Evolutionary conservation across 306 rosid species (phyloP).

Genomic region (Citrullus mucosospermus): DNA sequence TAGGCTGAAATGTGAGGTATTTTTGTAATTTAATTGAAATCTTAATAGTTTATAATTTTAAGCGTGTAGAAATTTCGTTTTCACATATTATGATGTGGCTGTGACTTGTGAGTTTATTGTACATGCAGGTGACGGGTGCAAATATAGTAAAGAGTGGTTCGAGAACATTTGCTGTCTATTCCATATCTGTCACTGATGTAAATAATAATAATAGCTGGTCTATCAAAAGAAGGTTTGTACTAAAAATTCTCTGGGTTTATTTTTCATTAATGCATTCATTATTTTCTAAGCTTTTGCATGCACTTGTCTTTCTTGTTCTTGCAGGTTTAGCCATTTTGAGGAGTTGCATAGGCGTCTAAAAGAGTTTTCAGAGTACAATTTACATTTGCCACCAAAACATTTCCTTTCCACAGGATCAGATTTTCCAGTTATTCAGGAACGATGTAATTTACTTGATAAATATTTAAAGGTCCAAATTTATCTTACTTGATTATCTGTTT

Average conservation of each 20-base stretch:
- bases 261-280: not conserved
- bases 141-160: conserved; percentile 94
- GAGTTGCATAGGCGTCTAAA: conserved; percentile 91
- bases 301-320: conserved; percentile 5
- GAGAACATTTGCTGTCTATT: conserved; percentile 88
- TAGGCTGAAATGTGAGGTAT: conserved; percentile 87
- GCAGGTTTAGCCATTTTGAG: conserved; percentile 97
- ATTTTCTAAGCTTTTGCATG: not conserved
- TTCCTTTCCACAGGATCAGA: conserved; percentile 90
- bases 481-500: not conserved
- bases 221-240: conserved; percentile 79
- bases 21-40: not conserved
- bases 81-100: conserved; percentile 12
- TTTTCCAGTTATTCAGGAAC: conserved; percentile 70
- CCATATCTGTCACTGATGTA: conserved; percentile 76
- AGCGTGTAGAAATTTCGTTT: conserved; percentile 3
- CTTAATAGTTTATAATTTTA: conserved; percentile 8
- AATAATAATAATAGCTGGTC: conserved; percentile 92
- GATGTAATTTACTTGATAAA: conserved; percentile 70
- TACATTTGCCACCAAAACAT: conserved; percentile 96
- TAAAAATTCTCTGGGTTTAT: conserved; percentile 8
- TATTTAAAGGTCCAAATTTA: conserved; percentile 59
- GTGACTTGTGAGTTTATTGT: conserved; percentile 15
- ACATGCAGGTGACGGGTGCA: conserved; percentile 87
- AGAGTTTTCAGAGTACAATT: conserved; percentile 81